Evolutionary conservation across 2,329 filamentous ascomycete species (phyloP).

Genomic region (Scopulariopsis brevicaulis): DNA sequence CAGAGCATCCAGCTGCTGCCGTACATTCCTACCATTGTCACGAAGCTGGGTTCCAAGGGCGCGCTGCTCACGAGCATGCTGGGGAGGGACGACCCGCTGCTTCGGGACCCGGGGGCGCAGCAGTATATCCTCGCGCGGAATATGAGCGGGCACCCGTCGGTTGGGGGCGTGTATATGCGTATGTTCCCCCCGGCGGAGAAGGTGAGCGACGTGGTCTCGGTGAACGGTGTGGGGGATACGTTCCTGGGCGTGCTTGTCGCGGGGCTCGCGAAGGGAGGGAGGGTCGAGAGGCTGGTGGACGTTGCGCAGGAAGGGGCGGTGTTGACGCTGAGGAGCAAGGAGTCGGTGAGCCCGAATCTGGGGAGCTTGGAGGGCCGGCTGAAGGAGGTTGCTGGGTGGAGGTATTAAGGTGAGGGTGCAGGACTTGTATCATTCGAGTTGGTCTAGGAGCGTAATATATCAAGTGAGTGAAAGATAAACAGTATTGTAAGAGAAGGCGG

Average conservation of each 20-base stretch:
- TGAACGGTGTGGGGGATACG: constrained; percentile 92
- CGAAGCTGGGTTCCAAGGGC: constrained; percentile 68
- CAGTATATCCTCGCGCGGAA: constrained; percentile 62
- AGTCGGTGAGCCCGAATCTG: constrained; percentile 57
- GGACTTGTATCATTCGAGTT: background rate
- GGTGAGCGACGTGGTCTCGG: constrained; percentile 67
- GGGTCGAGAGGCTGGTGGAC: constrained; percentile 52
- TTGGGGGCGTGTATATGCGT: constrained; percentile 75
- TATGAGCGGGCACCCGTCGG: constrained; percentile 33
- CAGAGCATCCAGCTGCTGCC: constrained; percentile 77
- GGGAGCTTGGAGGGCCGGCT: constrained; percentile 30
- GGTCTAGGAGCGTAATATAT: too few relatives aligned
- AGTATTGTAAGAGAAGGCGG: too few relatives aligned
- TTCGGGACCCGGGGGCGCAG: constrained; percentile 50
- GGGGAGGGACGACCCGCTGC: constrained; percentile 50
- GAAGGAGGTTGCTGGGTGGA: constrained; percentile 9
- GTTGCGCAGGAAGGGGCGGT: constrained; percentile 75
- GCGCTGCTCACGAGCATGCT: constrained; percentile 68
- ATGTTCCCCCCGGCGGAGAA: constrained; percentile 55
- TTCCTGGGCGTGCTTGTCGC: constrained; percentile 80
- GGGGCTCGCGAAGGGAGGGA: constrained; percentile 52
- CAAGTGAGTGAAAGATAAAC: too few relatives aligned
- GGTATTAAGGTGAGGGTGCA: background rate
- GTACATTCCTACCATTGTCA: constrained; percentile 74
- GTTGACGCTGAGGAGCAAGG: constrained; percentile 61